Percentiles rank a stretch among this genome's conserved stretches.
Conservation (phyloP, 2,329 filamentous ascomycete genomes). For the Aspergillus spinulosporus region DNA sequence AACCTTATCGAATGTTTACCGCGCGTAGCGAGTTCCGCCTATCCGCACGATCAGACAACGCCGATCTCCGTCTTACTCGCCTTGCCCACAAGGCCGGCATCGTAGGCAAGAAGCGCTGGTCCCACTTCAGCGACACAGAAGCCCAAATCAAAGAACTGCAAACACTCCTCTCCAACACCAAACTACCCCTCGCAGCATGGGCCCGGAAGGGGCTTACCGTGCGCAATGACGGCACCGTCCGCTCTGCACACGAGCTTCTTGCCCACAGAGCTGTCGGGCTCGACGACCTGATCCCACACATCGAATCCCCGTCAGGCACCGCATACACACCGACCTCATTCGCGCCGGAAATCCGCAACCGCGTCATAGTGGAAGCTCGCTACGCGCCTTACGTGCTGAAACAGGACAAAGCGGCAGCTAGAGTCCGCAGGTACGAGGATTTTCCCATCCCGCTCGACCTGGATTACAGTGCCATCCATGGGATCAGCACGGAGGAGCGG, state of each 20-base stretch:
- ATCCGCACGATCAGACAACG: conserved; percentile 88
- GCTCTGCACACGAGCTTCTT: conserved; percentile 77
- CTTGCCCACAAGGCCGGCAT: conserved; percentile 75
- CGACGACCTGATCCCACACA: conserved; percentile 56
- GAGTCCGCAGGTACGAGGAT: conserved; percentile 74
- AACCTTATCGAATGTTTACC: conserved; percentile 99
- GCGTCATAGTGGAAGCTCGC: conserved; percentile 76
- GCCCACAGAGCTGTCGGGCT: conserved; percentile 64
- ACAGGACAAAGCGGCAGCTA: conserved; percentile 66
- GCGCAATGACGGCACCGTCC: conserved; percentile 64
- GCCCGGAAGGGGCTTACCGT: conserved; percentile 67
- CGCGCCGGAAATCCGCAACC: conserved; percentile 59
- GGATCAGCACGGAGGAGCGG: conserved; percentile 78
- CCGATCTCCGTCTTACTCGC: conserved; percentile 79
- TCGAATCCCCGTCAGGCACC: conserved; percentile 42
- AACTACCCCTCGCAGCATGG: conserved; percentile 66
- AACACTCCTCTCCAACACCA: conserved; percentile 58
- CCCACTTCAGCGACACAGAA: conserved; percentile 64
- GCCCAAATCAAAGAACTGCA: conserved; percentile 68
- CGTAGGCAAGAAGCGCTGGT: conserved; percentile 78
- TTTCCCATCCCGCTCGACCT: conserved; percentile 70
- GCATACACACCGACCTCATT: conserved; percentile 52
- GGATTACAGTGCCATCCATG: conserved; percentile 71
- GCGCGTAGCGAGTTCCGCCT: conserved; percentile 93
- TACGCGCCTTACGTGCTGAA: conserved; percentile 84